Evolutionary conservation across 108 stramenopile species (phyloP).

Genomic region (Seminavis robusta): DNA sequence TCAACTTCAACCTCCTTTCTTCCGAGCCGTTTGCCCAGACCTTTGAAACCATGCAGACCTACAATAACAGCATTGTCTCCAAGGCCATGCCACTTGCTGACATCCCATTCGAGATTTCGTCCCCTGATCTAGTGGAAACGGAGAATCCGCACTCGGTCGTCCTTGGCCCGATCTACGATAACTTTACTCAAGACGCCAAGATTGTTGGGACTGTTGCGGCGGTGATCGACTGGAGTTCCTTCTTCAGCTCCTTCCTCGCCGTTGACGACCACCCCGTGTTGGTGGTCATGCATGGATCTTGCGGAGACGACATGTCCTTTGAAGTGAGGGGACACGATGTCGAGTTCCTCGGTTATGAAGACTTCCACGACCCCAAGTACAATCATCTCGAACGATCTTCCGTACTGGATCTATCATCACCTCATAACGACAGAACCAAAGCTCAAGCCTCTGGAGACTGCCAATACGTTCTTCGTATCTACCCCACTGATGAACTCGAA

Average conservation of each 20-base stretch:
- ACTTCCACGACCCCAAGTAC: conserved; percentile 39
- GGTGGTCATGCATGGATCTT: background rate
- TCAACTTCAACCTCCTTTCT: too few relatives aligned
- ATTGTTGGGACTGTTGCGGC: background rate
- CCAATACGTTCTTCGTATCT: conserved; percentile 31
- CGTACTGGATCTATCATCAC: background rate
- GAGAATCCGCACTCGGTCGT: background rate
- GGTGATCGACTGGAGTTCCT: too few relatives aligned
- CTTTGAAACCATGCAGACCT: too few relatives aligned
- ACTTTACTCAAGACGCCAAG: background rate
- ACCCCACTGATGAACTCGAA: conserved; percentile 57
- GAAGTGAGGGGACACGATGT: conserved; percentile 25
- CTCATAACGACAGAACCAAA: background rate
- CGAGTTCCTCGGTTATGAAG: conserved; percentile 39
- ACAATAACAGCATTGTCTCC: too few relatives aligned
- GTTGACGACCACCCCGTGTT: too few relatives aligned
- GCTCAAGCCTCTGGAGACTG: background rate
- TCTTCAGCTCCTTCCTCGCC: too few relatives aligned
- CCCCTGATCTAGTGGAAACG: too few relatives aligned
- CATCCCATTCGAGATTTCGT: too few relatives aligned
- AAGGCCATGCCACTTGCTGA: too few relatives aligned
- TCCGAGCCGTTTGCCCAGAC: too few relatives aligned
- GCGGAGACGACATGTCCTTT: conserved; percentile 21
- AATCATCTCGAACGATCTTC: conserved; percentile 8
- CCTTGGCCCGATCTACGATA: background rate